Base-by-base conservation (phyloP, 495 filamentous ascomycete species). In the Opeltia flavorubescens region DNA sequence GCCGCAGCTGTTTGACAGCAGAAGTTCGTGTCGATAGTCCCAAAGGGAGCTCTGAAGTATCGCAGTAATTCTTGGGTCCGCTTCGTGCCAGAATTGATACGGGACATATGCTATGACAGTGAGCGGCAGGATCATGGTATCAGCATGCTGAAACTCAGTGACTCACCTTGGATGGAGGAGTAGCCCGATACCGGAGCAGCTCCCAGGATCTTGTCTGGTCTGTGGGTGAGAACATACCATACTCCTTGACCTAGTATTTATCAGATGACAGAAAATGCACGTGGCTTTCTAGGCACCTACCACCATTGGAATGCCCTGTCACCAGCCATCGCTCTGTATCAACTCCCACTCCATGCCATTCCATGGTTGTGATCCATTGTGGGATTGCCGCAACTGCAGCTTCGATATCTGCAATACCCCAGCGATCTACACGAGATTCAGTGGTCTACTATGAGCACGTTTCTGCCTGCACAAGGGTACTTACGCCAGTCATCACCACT, bases 401-500 rank as follows among this genome's bases (percentile, higher is more conserved):
- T 58, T 77, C 67, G 12, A 71, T 64, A 59, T 80, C 76, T 18
- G 69, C 61, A 51, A 70, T 67, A 0, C 76, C 76, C 75, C 76
- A 80, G 4, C 53, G 61, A 50, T 75, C 72, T 76, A 46, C 17
- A 21, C 42, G 21, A 46, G 20, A 15, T 39, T 59, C 20, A 63
- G 54, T 42, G 23, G 5, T n/a, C n/a, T n/a, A n/a, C n/a, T 7
- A 43, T 11, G 15, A 9, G 5, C 7, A 23, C 0, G 7, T 7
- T 17, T 12, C 9, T 34, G 41, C 13, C 21, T 17, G 46, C 4
- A 15, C 6, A 24, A 13, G 7, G 27, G 36, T 20, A 51, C 69
- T 61, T 62, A 72, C 72, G 76, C 76, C 76, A 80, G 55, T 80
- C 77, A 57, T 80, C 76, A 30, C 71, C 69, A 53, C 71, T 74